phyloP scores from a whole-genome alignment of 2,329 filamentous ascomycete species.

The Sporothrix inflata region DNA sequence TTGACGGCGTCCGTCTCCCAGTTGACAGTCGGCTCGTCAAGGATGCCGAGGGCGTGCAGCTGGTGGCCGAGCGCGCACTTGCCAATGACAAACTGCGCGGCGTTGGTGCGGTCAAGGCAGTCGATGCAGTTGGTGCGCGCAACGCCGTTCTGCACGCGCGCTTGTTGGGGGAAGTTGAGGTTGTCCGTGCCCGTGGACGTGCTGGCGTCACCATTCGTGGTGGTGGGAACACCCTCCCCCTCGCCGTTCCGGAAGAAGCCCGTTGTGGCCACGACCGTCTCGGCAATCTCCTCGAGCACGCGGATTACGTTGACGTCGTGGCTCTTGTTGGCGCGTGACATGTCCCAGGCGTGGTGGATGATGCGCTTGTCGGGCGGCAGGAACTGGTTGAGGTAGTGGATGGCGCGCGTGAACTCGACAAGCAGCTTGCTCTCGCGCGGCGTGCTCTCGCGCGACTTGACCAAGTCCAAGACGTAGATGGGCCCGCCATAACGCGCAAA shows the following conservation, averaged over 20 bases:
- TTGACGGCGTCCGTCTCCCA: conserved; percentile 97
- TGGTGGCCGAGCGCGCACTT: conserved; percentile 92
- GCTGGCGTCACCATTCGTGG: too few relatives aligned
- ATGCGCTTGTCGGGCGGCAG: conserved; percentile 83
- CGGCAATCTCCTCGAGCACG: conserved; percentile 85
- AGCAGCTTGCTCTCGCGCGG: conserved; percentile 91
- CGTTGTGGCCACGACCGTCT: conserved; percentile 81
- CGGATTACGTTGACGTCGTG: conserved; percentile 93
- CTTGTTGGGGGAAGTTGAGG: conserved; percentile 41
- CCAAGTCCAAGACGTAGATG: conserved; percentile 87
- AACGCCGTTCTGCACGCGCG: conserved; percentile 84
- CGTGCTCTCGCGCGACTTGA: conserved; percentile 85
- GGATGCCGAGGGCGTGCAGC: conserved; percentile 85
- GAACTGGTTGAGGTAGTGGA: conserved; percentile 93
- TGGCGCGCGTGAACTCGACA: conserved; percentile 81
- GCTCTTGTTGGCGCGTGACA: conserved; percentile 92
- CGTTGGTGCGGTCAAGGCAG: conserved; percentile 94
- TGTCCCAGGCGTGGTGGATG: conserved; percentile 94
- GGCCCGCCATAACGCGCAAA: conserved; percentile 93
- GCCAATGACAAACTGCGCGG: conserved; percentile 95
- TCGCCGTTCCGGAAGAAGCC: conserved; percentile 96
- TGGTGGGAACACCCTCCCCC: too few relatives aligned
- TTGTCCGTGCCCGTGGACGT: too few relatives aligned
- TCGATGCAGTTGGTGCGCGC: conserved; percentile 98
- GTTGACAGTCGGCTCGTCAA: conserved; percentile 74